A percentile compares a stretch with the other conserved stretches of the same genome.
phyloP scores from a whole-genome alignment of 2,329 filamentous ascomycete species.

The Penicillium griseofulvum region DNA sequence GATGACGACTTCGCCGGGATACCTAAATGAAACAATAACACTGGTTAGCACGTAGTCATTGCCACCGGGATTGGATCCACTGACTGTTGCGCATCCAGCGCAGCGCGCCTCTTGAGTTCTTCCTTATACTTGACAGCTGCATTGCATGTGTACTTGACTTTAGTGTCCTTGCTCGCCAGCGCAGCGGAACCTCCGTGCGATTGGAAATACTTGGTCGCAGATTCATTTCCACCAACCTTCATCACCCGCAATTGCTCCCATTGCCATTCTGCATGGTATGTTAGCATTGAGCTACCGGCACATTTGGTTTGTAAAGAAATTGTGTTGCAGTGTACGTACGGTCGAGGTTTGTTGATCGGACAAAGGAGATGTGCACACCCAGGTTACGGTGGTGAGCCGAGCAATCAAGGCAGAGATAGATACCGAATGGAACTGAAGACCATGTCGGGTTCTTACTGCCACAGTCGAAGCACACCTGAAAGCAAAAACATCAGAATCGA shows the following conservation, averaged over 20 bases:
- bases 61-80: constrained; percentile 31
- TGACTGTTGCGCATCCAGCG: constrained; percentile 79
- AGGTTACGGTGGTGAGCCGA: constrained; percentile 96
- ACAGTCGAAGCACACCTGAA: constrained; percentile 95
- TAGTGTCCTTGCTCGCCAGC: constrained; percentile 91
- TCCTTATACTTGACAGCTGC: constrained; percentile 98
- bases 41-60: constrained; percentile 6
- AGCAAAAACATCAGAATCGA: constrained; percentile 19
- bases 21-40: constrained; percentile 51
- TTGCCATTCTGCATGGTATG: constrained; percentile 73
- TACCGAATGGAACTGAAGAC: constrained; percentile 95
- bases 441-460: constrained; percentile 96
- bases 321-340: constrained; percentile 61
- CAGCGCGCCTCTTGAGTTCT: constrained; percentile 82
- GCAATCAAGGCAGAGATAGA: constrained; percentile 97
- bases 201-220: constrained; percentile 97
- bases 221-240: constrained; percentile 98
- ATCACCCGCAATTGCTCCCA: constrained; percentile 96
- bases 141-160: constrained; percentile 92
- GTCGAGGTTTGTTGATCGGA: constrained; percentile 96
- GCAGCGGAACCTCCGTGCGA: constrained; percentile 91
- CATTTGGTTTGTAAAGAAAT: background rate
- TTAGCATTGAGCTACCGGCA: constrained; percentile 21
- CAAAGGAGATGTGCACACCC: constrained; percentile 98
- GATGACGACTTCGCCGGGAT: constrained; percentile 80